Conservation (phyloP, 441 rosid genomes). For the Erodium trifolium region DNA sequence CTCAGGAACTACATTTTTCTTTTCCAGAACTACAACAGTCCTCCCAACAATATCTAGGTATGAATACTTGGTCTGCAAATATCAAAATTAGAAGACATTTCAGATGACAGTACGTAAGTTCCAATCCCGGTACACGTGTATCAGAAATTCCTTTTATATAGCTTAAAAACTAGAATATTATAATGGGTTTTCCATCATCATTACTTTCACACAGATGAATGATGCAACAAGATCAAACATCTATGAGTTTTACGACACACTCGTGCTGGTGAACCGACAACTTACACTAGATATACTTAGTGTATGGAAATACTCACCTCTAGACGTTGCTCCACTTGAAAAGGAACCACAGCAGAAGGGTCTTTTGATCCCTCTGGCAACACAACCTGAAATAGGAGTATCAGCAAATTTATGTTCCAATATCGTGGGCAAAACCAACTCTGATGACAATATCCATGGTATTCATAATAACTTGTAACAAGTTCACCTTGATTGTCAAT, state of each 20-base stretch:
- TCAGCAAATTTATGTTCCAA: conserved; percentile 16
- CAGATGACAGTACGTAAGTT: conserved; percentile 6
- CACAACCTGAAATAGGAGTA: conserved; percentile 53
- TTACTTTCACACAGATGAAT: neutral
- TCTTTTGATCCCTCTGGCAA: conserved; percentile 92
- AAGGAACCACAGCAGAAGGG: conserved; percentile 74
- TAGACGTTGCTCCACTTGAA: conserved; percentile 61
- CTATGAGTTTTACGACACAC: neutral
- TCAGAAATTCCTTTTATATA: neutral
- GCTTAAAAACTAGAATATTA: neutral
- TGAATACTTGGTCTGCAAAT: conserved; percentile 75
- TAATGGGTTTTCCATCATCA: neutral
- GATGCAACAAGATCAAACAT: neutral
- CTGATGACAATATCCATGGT: neutral
- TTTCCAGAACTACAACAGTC: conserved; percentile 86
- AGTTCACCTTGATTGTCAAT: conserved; percentile 71
- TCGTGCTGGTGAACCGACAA: neutral
- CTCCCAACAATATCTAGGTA: conserved; percentile 97
- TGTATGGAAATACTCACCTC: conserved; percentile 41
- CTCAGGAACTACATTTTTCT: conserved; percentile 74
- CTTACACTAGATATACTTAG: conserved; percentile 6
- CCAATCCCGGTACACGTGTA: neutral
- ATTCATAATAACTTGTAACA: conserved; percentile 4
- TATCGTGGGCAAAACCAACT: neutral
- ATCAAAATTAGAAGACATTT: conserved; percentile 19